Conservation (phyloP, 768 basidiomycete genomes). For the Mycena filopes region DNA sequence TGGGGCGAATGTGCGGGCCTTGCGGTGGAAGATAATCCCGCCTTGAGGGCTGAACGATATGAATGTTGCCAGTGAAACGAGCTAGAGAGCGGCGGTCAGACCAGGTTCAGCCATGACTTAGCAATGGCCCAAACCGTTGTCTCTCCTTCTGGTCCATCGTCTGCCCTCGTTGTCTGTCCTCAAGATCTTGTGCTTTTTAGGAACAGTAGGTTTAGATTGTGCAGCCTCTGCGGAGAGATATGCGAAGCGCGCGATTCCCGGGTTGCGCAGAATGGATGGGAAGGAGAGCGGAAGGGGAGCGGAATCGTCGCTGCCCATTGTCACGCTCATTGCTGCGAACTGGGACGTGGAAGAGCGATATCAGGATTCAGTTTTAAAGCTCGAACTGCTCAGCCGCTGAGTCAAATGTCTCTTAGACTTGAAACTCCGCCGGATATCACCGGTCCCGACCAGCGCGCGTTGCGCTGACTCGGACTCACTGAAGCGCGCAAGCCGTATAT, state of each 20-base stretch:
- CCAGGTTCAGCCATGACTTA: not conserved
- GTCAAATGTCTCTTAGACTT: too few species aligned
- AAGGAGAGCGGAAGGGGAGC: slow-evolving; percentile 70
- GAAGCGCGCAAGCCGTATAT: too few species aligned
- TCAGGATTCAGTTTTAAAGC: too few species aligned
- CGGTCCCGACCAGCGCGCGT: too few species aligned
- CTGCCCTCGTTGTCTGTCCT: slow-evolving; percentile 77
- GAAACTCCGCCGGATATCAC: too few species aligned
- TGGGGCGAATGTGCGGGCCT: slow-evolving; percentile 56
- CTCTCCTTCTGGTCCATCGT: slow-evolving; percentile 79
- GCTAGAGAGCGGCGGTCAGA: slow-evolving; percentile 51
- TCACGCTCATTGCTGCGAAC: slow-evolving; percentile 8
- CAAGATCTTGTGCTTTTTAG: slow-evolving; percentile 50
- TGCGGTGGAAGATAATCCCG: slow-evolving; percentile 60
- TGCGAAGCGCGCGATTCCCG: slow-evolving; percentile 63
- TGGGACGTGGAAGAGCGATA: too few species aligned
- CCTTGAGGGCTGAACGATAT: slow-evolving; percentile 71
- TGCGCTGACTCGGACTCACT: too few species aligned
- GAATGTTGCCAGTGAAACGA: slow-evolving; percentile 76
- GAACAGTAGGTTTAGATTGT: slow-evolving; percentile 29
- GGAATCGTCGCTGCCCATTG: slow-evolving; percentile 22
- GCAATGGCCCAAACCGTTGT: slow-evolving; percentile 68
- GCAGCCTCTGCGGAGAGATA: slow-evolving; percentile 54
- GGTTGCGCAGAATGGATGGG: slow-evolving; percentile 73
- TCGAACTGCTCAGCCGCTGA: too few species aligned